Conservation (phyloP, 345 rosid species). For the Streptanthus diversifolius region DNA sequence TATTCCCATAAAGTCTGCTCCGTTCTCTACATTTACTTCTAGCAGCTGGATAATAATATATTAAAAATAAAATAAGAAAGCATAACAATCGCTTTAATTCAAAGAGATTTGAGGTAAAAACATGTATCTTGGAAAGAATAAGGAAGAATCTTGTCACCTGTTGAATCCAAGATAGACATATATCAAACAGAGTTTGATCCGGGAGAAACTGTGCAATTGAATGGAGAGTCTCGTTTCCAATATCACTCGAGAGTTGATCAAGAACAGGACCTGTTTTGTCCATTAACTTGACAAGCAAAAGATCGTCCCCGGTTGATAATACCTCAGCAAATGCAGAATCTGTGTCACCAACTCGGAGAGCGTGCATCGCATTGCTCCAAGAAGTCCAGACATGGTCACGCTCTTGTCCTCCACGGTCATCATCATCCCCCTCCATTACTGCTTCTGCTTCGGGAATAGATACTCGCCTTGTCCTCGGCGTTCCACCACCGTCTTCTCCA, state of each 20-base stretch:
- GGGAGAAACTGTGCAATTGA: slow-evolving; percentile 67
- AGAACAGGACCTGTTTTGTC: slow-evolving; percentile 82
- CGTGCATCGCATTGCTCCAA: slow-evolving; percentile 94
- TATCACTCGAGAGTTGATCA: slow-evolving; percentile 78
- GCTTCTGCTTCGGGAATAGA: slow-evolving; percentile 72
- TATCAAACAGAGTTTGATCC: slow-evolving; percentile 73
- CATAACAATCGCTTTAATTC: not conserved
- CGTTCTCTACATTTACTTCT: slow-evolving; percentile 66
- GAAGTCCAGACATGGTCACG: slow-evolving; percentile 73
- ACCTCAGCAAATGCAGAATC: slow-evolving; percentile 93
- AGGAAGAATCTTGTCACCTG: slow-evolving; percentile 51
- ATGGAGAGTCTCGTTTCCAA: slow-evolving; percentile 61
- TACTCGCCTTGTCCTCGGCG: slow-evolving; percentile 49
- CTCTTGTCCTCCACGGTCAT: slow-evolving; percentile 48
- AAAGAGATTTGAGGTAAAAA: not conserved
- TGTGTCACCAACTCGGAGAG: slow-evolving; percentile 74
- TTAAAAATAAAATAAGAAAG: no score
- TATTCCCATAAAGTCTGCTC: slow-evolving; percentile 54
- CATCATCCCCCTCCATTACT: slow-evolving; percentile 38
- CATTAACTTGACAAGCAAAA: slow-evolving; percentile 86
- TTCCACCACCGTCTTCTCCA: slow-evolving; percentile 66
- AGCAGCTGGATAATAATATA: slow-evolving; percentile 47
- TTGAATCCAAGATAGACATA: slow-evolving; percentile 87
- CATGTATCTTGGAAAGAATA: not conserved
- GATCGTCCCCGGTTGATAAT: slow-evolving; percentile 70